A percentile compares a stretch with the other conserved stretches of the same genome.
Evolutionary conservation across 352 stramenopile species (phyloP).

Genomic region (Phytopythium boreale): DNA sequence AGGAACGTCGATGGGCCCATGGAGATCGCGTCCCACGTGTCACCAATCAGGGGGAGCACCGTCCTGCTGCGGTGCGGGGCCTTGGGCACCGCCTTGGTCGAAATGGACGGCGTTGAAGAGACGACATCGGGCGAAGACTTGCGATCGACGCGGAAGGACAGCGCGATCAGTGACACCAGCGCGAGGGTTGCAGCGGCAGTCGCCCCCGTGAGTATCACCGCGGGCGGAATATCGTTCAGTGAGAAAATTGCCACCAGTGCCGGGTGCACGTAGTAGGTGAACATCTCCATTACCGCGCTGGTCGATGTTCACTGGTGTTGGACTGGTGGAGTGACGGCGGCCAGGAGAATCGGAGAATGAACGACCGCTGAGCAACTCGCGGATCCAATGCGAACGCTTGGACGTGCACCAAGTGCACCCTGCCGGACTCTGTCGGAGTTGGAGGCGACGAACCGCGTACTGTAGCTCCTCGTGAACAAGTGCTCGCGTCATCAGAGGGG

Average conservation of each 20-base stretch:
- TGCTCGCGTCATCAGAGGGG: neutral
- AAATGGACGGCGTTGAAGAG: neutral
- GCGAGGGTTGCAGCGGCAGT: neutral
- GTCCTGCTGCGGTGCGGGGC: neutral
- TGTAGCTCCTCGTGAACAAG: neutral
- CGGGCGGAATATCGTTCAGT: neutral
- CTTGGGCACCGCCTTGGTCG: neutral
- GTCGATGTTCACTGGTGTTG: neutral
- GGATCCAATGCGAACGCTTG: too few species aligned
- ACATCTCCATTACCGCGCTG: neutral
- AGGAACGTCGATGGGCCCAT: neutral
- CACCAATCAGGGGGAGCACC: constrained; percentile 3
- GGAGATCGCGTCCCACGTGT: constrained; percentile 2
- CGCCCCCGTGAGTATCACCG: neutral
- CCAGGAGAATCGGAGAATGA: neutral
- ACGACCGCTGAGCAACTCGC: neutral
- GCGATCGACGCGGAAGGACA: neutral
- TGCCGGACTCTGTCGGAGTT: too few species aligned
- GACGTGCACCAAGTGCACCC: too few species aligned
- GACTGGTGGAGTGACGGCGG: neutral
- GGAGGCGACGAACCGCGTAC: too few species aligned
- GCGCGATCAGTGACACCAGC: neutral
- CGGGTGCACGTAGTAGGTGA: neutral
- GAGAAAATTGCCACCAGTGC: neutral
- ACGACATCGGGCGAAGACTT: neutral